Evolutionary conservation across 495 filamentous ascomycete genomes (phyloP).

Genomic region (Daldinia caldariorum): DNA sequence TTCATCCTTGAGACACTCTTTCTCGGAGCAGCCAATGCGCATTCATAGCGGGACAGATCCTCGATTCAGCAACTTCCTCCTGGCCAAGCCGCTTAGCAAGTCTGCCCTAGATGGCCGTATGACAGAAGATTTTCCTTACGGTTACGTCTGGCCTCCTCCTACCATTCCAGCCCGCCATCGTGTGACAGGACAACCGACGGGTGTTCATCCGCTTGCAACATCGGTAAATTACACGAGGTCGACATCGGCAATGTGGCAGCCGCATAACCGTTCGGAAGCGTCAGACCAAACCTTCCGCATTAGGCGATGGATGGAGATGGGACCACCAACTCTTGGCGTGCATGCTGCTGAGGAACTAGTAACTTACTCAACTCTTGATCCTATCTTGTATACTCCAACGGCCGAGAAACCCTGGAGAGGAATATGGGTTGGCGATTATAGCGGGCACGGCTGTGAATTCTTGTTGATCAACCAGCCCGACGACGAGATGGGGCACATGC

Average conservation of each 20-base stretch:
- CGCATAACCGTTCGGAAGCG: constrained; percentile 60
- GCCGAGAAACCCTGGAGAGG: constrained; percentile 82
- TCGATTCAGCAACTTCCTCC: constrained; percentile 57
- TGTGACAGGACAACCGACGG: constrained; percentile 49
- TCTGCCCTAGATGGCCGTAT: constrained; percentile 21
- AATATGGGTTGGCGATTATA: constrained; percentile 93
- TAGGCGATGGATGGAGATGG: constrained; percentile 71
- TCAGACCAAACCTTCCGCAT: constrained; percentile 76
- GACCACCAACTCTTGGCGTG: constrained; percentile 53
- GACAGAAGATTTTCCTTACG: constrained; percentile 53
- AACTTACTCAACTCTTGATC: constrained; percentile 80
- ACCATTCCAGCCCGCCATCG: constrained; percentile 70
- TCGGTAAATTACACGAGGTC: constrained; percentile 47
- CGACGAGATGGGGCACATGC: constrained; percentile 39
- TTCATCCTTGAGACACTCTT: constrained; percentile 45
- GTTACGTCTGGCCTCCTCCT: constrained; percentile 76
- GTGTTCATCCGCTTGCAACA: constrained; percentile 48
- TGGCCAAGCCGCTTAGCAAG: constrained; percentile 55
- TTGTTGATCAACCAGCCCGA: constrained; percentile 77
- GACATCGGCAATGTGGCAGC: constrained; percentile 51
- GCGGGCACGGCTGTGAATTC: constrained; percentile 88
- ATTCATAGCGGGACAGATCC: constrained; percentile 50
- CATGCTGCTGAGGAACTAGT: constrained; percentile 71
- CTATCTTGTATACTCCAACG: constrained; percentile 77
- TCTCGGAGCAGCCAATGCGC: constrained; percentile 64